Base-by-base conservation (phyloP, 2,329 filamentous ascomycete genomes). In the Endocalyx cinctus region DNA sequence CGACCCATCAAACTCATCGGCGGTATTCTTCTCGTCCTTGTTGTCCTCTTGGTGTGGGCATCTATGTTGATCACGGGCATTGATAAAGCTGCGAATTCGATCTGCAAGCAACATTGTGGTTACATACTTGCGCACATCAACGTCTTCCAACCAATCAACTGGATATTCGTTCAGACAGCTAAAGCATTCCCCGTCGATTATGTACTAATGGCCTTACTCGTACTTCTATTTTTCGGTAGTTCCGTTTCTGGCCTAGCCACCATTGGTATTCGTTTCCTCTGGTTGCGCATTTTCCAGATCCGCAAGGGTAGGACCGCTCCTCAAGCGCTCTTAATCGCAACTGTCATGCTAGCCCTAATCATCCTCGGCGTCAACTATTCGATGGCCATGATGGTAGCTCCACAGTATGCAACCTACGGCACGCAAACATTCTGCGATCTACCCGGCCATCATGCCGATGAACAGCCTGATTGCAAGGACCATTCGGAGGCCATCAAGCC, bases 31-130 rank as follows among this genome's bases (percentile, higher is more conserved):
- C 66, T 97, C 3, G 71, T 96, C 19, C 46, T 87, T 2, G 57
- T 95, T 15, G 73, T 86, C 1, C 61, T 95, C 11, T 47, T 94
- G 26, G 74, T 94, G 46, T 94, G 87, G 74, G 74, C 83, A 7
- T 94, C 87, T 10, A 97, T 98, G 87, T 74, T 97, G 47, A 84
- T 97, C 55, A 97, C 90, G 0, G 84, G 81, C 46, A 88, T 97
- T 52, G 92, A 98, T 74, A 97, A 97, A 67, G 87, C 88, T 22
- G 89, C 84, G 60, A 96, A 97, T 66, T 96, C 89, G 4, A 68
- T 94, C 42, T 98, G 92, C 74, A 90, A 92, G 59, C 70, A 80
- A 38, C 81, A 79, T 49, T 98, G 92, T 57, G 92, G 92, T 42
- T 98, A 96, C 62, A 85, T 97, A 31, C 73, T 98, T 5, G 87